These are phyloP conservation scores for Coemansia sp. DNA, from an alignment of 192 early-diverging fungal species.

Conservation along the genomic window DNA sequence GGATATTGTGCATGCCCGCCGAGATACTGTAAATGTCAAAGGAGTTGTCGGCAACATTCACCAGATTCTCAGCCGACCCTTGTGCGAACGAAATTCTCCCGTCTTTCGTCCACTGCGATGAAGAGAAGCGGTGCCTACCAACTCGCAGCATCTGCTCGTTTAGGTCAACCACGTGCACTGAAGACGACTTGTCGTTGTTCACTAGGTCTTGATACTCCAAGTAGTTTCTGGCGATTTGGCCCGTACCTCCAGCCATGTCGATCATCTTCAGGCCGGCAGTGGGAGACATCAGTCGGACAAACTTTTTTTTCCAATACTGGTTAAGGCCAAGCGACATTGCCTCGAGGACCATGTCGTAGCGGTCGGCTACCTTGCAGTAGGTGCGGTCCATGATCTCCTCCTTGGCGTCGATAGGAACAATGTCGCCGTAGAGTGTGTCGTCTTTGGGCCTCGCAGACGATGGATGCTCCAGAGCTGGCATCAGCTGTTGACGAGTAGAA, in stretches of 20 bases:
- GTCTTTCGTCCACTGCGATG: constrained; percentile 35
- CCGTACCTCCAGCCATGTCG: constrained; percentile 96
- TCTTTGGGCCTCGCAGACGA: neutral
- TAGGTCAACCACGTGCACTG: constrained; percentile 89
- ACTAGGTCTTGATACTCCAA: constrained; percentile 71
- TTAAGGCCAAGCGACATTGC: constrained; percentile 85
- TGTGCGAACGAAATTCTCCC: constrained; percentile 68
- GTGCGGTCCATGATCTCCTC: constrained; percentile 80
- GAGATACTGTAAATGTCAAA: constrained; percentile 94
- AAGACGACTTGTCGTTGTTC: constrained; percentile 57
- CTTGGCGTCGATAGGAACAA: constrained; percentile 77
- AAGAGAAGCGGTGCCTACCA: constrained; percentile 67
- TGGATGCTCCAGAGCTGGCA: neutral
- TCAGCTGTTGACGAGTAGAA: neutral
- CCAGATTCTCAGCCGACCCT: constrained; percentile 84
- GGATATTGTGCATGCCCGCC: constrained; percentile 96
- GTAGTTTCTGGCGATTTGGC: constrained; percentile 91
- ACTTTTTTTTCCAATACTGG: constrained; percentile 87
- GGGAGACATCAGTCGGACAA: constrained; percentile 76
- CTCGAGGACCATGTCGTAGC: constrained; percentile 93
- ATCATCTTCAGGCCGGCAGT: constrained; percentile 74
- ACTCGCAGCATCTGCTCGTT: constrained; percentile 91
- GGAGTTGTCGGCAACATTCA: constrained; percentile 66
- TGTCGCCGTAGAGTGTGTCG: constrained; percentile 44
- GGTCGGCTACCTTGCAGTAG: constrained; percentile 82